Percentiles rank a stretch among this genome's conserved stretches.
Evolutionary conservation across 2,329 filamentous ascomycete genomes (phyloP).

Genomic region (Talaromyces albobiverticillius): DNA sequence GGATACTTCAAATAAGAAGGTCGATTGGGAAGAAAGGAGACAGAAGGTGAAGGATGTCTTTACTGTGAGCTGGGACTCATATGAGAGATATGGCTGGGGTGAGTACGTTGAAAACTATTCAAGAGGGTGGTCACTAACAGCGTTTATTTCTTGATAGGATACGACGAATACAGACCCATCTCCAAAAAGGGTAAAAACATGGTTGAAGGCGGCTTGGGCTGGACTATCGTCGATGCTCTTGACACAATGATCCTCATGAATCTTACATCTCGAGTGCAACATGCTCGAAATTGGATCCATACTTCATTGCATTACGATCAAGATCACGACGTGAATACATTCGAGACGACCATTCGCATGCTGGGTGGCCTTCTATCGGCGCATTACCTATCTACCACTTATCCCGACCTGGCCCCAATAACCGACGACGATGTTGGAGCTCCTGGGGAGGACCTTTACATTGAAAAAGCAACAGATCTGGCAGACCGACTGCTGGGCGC

Average conservation of each 20-base stretch:
- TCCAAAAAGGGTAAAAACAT: constrained; percentile 78
- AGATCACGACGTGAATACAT: constrained; percentile 65
- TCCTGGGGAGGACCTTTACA: constrained; percentile 82
- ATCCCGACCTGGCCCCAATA: constrained; percentile 74
- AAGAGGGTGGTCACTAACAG: constrained; percentile 18
- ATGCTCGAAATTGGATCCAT: constrained; percentile 86
- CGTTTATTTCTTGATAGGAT: constrained; percentile 23
- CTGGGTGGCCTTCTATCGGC: constrained; percentile 26
- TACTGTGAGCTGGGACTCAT: constrained; percentile 85
- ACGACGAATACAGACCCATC: constrained; percentile 80
- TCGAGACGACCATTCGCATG: constrained; percentile 29
- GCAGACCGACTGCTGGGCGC: constrained; percentile 83
- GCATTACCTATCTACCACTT: constrained; percentile 82
- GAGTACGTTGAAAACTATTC: constrained; percentile 35
- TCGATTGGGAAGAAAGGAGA: constrained; percentile 75
- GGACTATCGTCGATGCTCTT: constrained; percentile 95
- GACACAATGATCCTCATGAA: constrained; percentile 99
- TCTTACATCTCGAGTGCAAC: constrained; percentile 75
- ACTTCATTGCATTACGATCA: constrained; percentile 81
- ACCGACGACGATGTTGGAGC: constrained; percentile 67
- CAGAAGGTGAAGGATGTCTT: constrained; percentile 87
- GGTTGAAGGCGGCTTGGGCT: constrained; percentile 84
- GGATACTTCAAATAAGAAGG: constrained; percentile 26
- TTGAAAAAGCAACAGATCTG: constrained; percentile 92
- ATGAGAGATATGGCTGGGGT: constrained; percentile 94